Percentiles rank a stretch among this genome's conserved stretches.
Evolutionary conservation across 2,329 filamentous ascomycete species (phyloP).

Genomic region (Drechmeria coniospora): DNA sequence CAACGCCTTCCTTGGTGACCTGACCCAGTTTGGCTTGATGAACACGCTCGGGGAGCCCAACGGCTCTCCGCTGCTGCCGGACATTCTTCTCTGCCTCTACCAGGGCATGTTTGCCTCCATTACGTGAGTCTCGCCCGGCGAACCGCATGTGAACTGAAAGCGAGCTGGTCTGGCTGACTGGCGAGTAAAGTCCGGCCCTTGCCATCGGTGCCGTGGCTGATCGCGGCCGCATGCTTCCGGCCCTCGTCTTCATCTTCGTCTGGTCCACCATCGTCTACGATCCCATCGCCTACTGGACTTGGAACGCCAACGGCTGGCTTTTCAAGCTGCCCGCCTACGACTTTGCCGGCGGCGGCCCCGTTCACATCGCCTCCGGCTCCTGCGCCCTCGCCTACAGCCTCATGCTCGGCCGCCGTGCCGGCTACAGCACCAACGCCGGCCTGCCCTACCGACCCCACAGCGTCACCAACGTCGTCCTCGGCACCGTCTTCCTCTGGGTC

Average conservation of each 20-base stretch:
- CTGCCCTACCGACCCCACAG: slow-evolving; percentile 58
- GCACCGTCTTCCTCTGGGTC: slow-evolving; percentile 71
- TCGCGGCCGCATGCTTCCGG: slow-evolving; percentile 45
- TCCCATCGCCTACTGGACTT: slow-evolving; percentile 63
- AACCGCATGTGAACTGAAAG: neutral
- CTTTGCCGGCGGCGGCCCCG: slow-evolving; percentile 61
- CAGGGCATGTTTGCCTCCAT: slow-evolving; percentile 84
- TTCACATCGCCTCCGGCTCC: slow-evolving; percentile 59
- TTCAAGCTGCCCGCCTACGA: slow-evolving; percentile 54
- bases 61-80: slow-evolving; percentile 56
- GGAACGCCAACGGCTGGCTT: slow-evolving; percentile 61
- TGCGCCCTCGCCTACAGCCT: slow-evolving; percentile 58
- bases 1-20: slow-evolving; percentile 61
- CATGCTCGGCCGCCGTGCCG: slow-evolving; percentile 55
- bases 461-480: slow-evolving; percentile 57
- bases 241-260: slow-evolving; percentile 51
- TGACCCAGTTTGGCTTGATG: slow-evolving; percentile 68
- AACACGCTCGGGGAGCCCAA: slow-evolving; percentile 64
- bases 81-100: slow-evolving; percentile 72
- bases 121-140: slow-evolving; percentile 43
- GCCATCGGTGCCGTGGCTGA: slow-evolving; percentile 46
- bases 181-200: slow-evolving; percentile 40
- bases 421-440: slow-evolving; percentile 44
- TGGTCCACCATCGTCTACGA: slow-evolving; percentile 61
- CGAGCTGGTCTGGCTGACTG: no score